Evolutionary conservation across 106 monocot species (phyloP).

Genomic region (Platanthera zijinensis): DNA sequence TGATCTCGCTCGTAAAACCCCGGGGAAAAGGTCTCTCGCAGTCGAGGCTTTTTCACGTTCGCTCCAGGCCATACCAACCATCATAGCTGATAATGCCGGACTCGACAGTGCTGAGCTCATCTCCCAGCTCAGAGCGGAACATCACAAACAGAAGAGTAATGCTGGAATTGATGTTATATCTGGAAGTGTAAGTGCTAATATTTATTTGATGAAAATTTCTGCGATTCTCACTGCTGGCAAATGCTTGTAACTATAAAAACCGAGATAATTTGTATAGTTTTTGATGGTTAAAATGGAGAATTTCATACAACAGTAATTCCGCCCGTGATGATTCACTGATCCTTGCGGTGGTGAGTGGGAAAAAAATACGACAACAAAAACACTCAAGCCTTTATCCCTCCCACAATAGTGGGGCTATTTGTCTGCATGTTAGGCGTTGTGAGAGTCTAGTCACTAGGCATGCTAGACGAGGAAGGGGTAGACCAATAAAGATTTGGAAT

Average conservation of each 20-base stretch:
- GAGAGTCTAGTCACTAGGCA: no score
- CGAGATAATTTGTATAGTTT: no score
- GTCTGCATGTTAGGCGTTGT: no score
- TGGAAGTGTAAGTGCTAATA: slow-evolving; percentile 49
- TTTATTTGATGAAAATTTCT: background rate
- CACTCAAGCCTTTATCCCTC: no score
- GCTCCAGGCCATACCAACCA: slow-evolving; percentile 79
- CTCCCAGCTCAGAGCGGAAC: slow-evolving; percentile 90
- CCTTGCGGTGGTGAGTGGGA: no score
- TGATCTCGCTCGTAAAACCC: slow-evolving; percentile 76
- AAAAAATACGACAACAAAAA: no score
- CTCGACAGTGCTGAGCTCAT: slow-evolving; percentile 90
- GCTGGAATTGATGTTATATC: slow-evolving; percentile 85
- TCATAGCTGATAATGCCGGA: slow-evolving; percentile 93
- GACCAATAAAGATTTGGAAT: no score
- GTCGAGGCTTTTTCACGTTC: slow-evolving; percentile 92
- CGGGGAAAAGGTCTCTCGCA: slow-evolving; percentile 93
- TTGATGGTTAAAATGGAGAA: background rate
- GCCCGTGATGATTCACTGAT: no score
- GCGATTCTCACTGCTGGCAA: no score
- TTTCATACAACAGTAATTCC: background rate
- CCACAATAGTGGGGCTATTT: no score
- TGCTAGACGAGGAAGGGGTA: no score
- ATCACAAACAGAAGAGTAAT: slow-evolving; percentile 58
- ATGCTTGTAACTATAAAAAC: no score